Base-by-base conservation (phyloP, 768 basidiomycete genomes). In the Leccinellum luteum region DNA sequence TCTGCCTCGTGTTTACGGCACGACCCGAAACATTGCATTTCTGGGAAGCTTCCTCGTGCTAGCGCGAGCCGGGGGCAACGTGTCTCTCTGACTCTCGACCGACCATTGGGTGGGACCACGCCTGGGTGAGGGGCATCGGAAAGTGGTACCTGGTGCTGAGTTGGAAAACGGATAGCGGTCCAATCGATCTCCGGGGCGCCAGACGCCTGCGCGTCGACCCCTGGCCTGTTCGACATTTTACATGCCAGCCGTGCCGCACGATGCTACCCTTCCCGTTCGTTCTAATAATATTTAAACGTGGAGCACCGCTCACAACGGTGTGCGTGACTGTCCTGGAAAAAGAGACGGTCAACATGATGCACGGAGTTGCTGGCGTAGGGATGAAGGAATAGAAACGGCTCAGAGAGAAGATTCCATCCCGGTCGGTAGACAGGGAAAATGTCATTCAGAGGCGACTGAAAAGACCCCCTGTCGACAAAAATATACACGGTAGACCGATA, bases 321-420 rank as follows among this genome's bases (percentile, higher is more conserved):
- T 53, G n/a, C n/a, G n/a, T 31, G 12, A 43, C 30, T 35, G 25
- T 14, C 19, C 51, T 45, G 61, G 53, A 45, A 56, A 25, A 44
- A 49, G 31, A 47, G 50, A 21, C 14, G 7, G 59, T 69, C 62
- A 71, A 49, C 43, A 55, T 23, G 30, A 51, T 49, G 47, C 43
- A 25, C 23, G 17, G 44, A 54, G 28, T 6, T 2, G 25, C 32
- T 13, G 17, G 21, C 10, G n/a, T 44, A 52, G 2, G n/a, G n/a
- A n/a, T 19, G 51, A 34, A 48, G 35, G 4, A 52, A 43, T 14
- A 35, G 48, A 23, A 21, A 56, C 12, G 31, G 54, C 32, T 72
- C 71, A 74, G 73, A 74, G 73, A 73, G 71, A 73, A 73, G 71
- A 73, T 73, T 55, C 6, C 5, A 13, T 61, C 63, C 65, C 64